phyloP scores from a whole-genome alignment of 2,329 filamentous ascomycete genomes.

The Coniochaeta ligniaria region DNA sequence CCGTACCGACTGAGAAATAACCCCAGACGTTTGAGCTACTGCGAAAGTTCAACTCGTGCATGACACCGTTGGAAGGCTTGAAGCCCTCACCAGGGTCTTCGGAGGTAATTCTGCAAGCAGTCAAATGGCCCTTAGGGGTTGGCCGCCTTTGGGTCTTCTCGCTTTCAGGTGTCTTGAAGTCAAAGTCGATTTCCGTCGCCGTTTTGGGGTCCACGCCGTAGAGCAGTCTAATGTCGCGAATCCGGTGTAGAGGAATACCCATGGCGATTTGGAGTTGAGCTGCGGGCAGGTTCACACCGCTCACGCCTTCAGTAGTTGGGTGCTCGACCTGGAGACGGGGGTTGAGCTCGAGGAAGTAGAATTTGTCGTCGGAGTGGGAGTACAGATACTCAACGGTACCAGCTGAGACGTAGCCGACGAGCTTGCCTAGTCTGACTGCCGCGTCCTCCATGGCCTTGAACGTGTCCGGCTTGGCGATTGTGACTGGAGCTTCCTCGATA shows the following conservation, averaged over 20 bases:
- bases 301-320: slow-evolving; percentile 98
- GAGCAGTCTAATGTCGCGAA: slow-evolving; percentile 90
- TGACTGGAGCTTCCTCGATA: slow-evolving; percentile 97
- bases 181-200: slow-evolving; percentile 85
- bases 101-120: slow-evolving; percentile 97
- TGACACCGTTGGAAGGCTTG: slow-evolving; percentile 97
- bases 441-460: slow-evolving; percentile 97
- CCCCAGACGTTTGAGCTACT: slow-evolving; percentile 99
- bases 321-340: slow-evolving; percentile 99
- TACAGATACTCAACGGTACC: slow-evolving; percentile 99
- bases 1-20: slow-evolving; percentile 97
- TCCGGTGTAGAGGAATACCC: slow-evolving; percentile 92
- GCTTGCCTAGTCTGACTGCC: slow-evolving; percentile 83
- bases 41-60: slow-evolving; percentile 98
- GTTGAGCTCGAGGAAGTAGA: slow-evolving; percentile 98
- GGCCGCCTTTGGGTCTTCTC: slow-evolving; percentile 80
- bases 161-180: slow-evolving; percentile 84
- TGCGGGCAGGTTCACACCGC: slow-evolving; percentile 91
- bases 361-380: slow-evolving; percentile 95
- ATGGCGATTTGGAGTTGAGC: slow-evolving; percentile 98
- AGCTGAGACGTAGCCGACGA: slow-evolving; percentile 97
- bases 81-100: slow-evolving; percentile 98
- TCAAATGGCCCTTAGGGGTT: slow-evolving; percentile 92
- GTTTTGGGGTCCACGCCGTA: slow-evolving; percentile 93
- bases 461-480: slow-evolving; percentile 80